Conservation (phyloP, 495 filamentous ascomycete genomes). For the Pyronema domesticum region DNA sequence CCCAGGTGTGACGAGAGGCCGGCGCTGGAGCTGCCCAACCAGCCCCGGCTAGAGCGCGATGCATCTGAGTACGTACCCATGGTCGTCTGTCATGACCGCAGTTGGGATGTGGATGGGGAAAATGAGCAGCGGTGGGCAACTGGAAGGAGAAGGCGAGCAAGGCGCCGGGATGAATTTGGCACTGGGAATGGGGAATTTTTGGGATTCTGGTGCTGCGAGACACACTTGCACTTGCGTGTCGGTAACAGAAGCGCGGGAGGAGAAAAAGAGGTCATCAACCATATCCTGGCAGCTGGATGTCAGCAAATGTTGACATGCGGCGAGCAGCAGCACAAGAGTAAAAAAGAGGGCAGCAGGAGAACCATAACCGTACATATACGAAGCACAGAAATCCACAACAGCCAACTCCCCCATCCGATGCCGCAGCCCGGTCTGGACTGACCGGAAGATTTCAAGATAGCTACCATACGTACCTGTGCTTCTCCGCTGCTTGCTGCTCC, state of each 20-base stretch:
- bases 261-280: conserved; percentile 1
- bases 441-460: too few species aligned
- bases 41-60: background rate
- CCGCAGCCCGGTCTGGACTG: too few species aligned
- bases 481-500: too few species aligned
- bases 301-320: background rate
- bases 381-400: too few species aligned
- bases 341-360: background rate
- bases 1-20: background rate
- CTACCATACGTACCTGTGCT: too few species aligned
- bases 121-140: background rate
- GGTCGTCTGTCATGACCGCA: background rate
- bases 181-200: background rate
- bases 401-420: too few species aligned
- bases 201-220: background rate
- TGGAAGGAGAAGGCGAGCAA: background rate
- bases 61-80: background rate
- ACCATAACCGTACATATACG: background rate
- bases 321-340: background rate
- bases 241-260: background rate
- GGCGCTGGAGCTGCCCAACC: background rate
- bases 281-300: background rate
- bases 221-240: background rate
- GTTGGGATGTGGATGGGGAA: background rate
- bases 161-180: background rate